Conservation (phyloP, 2,329 filamentous ascomycete species). For the Leptographium lundbergii region DNA sequence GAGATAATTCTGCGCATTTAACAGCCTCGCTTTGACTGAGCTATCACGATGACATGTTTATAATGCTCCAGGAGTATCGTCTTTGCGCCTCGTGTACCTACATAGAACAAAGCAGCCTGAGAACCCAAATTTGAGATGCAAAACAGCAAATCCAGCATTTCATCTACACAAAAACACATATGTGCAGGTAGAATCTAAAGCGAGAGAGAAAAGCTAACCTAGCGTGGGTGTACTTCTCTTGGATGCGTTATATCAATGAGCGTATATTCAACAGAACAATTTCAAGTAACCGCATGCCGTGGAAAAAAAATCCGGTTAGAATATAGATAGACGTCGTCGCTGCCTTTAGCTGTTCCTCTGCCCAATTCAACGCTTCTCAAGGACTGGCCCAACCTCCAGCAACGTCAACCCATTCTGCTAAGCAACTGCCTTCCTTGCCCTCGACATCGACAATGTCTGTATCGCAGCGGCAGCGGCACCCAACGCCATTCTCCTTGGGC, state of each 20-base stretch:
- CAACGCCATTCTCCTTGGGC: conserved; percentile 89
- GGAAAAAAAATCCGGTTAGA: background rate
- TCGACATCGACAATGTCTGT: conserved; percentile 97
- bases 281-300: too few relatives aligned
- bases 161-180: background rate
- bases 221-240: too few relatives aligned
- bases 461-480: conserved; percentile 91
- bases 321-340: background rate
- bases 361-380: conserved; percentile 14
- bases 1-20: too few relatives aligned
- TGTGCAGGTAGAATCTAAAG: too few relatives aligned
- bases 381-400: conserved; percentile 76
- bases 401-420: conserved; percentile 94
- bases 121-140: background rate
- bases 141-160: background rate
- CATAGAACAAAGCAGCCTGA: too few relatives aligned
- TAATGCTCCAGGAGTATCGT: too few relatives aligned
- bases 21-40: too few relatives aligned
- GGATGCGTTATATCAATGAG: too few relatives aligned
- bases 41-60: too few relatives aligned
- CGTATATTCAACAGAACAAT: too few relatives aligned
- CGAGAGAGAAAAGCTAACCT: too few relatives aligned
- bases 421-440: conserved; percentile 90
- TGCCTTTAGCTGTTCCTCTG: background rate
- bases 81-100: too few relatives aligned